Evolutionary conservation across 306 rosid species (phyloP), one percentile per base, ranked within the genome.

Genomic region (Pterocarpus santalinus): DNA sequence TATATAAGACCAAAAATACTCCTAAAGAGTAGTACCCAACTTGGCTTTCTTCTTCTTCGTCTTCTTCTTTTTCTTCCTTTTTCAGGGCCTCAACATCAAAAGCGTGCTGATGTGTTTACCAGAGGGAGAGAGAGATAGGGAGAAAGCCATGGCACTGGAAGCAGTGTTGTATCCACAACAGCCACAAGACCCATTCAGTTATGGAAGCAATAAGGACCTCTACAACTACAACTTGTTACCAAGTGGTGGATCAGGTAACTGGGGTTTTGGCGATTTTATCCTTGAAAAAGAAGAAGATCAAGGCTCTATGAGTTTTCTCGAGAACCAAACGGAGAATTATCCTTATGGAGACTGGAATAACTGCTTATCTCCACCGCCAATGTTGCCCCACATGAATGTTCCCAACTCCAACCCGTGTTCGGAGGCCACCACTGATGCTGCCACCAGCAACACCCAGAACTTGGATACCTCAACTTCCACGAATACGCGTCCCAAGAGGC

Each of bases 161-260:
- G 92, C 99, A 28, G 89, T 89, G 16, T 89, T 91, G n/a, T 90
- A 81, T 44, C 88, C 90, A 69, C 94, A 89, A 70, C 94, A 89
- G 86, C 89, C 89, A 53, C 99, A 89, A 80, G 90, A 91, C 52
- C 94, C 93, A 2, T 86, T 90, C 32, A 64, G 30, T 60, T 83
- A 60, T 39, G 86, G 83, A 11, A 73, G 67, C 83, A 90, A 67
- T 85, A 94, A 84, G 84, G 97, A 92, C 32, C 77, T 80, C 2
- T 58, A 3, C 65, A 57, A 17, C 73, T 38, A 13, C 69, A 58
- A 51, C 57, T 82, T 88, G 71, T 73, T 90, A 63, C 82, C 57
- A 63, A 28, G n/a, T 34, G 84, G 39, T 52, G 87, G 79, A 17
- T 43, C 47, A 65, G 11, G 7, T 58, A 84, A 64, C 38, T 88